Percentiles rank a stretch among this genome's conserved stretches.
phyloP scores from a whole-genome alignment of 2,329 filamentous ascomycete genomes.

The Penicillium sp. region DNA sequence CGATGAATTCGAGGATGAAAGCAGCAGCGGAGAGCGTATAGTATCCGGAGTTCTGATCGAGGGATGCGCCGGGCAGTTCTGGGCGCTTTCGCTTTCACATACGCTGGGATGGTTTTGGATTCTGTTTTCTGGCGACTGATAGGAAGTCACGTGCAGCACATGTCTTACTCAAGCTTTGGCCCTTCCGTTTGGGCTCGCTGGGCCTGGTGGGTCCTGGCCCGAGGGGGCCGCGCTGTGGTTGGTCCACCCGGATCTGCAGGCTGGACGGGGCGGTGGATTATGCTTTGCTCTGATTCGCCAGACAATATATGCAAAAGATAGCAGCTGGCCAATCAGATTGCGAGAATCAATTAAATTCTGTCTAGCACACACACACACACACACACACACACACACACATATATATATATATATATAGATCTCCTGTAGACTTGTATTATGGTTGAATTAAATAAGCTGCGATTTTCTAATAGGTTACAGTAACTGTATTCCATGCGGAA shows the following conservation, averaged over 20 bases:
- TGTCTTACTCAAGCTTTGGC: neutral
- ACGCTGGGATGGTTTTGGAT: neutral
- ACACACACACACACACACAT: no score
- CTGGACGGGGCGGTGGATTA: neutral
- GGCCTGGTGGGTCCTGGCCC: neutral
- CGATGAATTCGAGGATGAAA: neutral
- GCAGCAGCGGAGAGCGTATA: neutral
- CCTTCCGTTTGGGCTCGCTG: neutral
- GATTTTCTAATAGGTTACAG: neutral
- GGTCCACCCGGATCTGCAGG: neutral
- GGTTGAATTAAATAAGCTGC: neutral
- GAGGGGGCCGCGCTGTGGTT: neutral
- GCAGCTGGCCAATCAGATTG: neutral
- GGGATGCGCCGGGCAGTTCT: neutral
- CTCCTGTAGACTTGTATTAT: no score
- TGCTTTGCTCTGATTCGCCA: neutral
- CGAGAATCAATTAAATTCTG: neutral
- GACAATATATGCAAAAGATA: neutral
- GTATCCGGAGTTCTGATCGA: neutral
- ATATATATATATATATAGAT: no score
- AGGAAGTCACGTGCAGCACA: neutral
- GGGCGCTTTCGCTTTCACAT: neutral
- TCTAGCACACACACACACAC: neutral
- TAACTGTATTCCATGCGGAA: neutral
- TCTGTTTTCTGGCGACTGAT: neutral